phyloP scores from a whole-genome alignment of 768 basidiomycete species.

The Russula vinacea region DNA sequence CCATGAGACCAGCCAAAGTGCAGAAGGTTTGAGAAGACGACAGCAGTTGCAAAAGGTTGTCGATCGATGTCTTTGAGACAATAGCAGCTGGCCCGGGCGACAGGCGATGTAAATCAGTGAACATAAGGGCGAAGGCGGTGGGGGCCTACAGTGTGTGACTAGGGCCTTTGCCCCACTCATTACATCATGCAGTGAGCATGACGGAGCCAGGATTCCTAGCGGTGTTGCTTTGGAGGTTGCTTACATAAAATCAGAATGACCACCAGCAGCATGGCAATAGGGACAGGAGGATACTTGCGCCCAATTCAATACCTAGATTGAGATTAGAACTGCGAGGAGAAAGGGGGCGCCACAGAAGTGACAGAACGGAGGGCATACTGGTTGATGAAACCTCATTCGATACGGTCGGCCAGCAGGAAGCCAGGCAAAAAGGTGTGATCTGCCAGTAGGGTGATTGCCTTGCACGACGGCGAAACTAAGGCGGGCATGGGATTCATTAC shows the following conservation, averaged over 20 bases:
- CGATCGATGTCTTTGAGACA: neutral
- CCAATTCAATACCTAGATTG: constrained; percentile 62
- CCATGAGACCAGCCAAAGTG: constrained; percentile 63
- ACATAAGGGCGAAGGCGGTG: constrained; percentile 23
- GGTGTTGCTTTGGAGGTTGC: constrained; percentile 54
- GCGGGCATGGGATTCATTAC: neutral
- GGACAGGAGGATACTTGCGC: constrained; percentile 65
- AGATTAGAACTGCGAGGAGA: neutral
- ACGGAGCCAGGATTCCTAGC: constrained; percentile 45
- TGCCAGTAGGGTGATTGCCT: constrained; percentile 57
- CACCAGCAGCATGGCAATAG: constrained; percentile 56
- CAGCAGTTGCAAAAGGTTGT: constrained; percentile 46
- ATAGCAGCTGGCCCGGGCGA: constrained; percentile 2
- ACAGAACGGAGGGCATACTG: neutral
- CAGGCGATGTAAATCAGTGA: constrained; percentile 13
- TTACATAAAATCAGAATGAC: constrained; percentile 57
- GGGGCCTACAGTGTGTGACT: constrained; percentile 47
- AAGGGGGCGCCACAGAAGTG: neutral
- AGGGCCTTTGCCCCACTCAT: constrained; percentile 61
- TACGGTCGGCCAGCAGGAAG: constrained; percentile 60
- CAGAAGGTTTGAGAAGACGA: constrained; percentile 70
- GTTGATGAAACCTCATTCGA: constrained; percentile 44
- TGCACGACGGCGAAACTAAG: constrained; percentile 42
- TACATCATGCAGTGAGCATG: constrained; percentile 42
- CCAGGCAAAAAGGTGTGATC: constrained; percentile 73